Evolutionary conservation across 2,329 filamentous ascomycete species (phyloP).

Genomic region (Microcyclospora pomicola): DNA sequence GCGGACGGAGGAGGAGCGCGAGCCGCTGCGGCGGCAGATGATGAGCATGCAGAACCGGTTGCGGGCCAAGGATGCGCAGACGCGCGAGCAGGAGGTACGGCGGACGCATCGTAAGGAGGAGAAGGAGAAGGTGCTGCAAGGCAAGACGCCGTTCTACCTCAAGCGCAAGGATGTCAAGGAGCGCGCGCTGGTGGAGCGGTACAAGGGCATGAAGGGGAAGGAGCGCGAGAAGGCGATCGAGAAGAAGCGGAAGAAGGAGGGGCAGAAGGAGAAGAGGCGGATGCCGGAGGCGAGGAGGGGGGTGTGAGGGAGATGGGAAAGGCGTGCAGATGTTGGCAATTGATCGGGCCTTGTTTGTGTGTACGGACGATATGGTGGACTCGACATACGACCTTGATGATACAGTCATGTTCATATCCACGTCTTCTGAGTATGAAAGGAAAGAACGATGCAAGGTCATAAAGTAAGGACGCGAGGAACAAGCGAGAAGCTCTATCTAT

Average conservation of each 20-base stretch:
- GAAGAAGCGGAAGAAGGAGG: conserved; percentile 77
- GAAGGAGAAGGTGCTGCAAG: conserved; percentile 70
- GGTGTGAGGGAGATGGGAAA: conserved; percentile 7
- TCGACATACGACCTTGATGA: no score
- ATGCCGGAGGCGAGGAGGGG: conserved; percentile 31
- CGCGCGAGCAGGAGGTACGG: conserved; percentile 55
- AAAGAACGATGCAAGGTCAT: no score
- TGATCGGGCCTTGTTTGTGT: conserved; percentile 4
- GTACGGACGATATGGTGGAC: no score
- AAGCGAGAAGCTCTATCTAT: no score
- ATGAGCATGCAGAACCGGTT: conserved; percentile 65
- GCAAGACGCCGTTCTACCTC: conserved; percentile 85
- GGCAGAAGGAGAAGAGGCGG: conserved; percentile 63
- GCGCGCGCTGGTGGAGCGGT: conserved; percentile 63
- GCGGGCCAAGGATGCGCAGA: conserved; percentile 55
- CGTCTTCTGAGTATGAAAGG: no score
- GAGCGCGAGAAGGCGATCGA: conserved; percentile 77
- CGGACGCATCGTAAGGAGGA: conserved; percentile 67
- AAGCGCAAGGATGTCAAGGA: conserved; percentile 88
- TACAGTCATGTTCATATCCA: no score
- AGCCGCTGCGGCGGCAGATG: conserved; percentile 57
- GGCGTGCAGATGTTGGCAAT: conserved; percentile 1
- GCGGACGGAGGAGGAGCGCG: conserved; percentile 52
- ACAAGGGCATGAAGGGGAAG: conserved; percentile 68
- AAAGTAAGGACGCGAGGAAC: no score